Evolutionary conservation across 2,329 filamentous ascomycete genomes (phyloP).

Genomic region (Lecanicillium sp.): DNA sequence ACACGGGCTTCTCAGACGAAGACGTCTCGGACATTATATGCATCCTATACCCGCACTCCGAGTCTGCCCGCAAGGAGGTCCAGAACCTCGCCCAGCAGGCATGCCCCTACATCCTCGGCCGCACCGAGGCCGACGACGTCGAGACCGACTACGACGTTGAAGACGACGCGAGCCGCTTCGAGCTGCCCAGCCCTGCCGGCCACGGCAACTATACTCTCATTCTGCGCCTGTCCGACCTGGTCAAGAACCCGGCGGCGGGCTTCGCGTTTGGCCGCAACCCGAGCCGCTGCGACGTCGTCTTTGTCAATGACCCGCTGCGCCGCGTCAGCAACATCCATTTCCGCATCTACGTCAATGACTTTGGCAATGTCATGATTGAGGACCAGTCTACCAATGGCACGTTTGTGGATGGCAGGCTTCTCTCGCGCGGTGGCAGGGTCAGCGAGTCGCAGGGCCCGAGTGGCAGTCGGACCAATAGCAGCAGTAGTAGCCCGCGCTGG

Average conservation of each 20-base stretch:
- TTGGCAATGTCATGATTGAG: slow-evolving; percentile 82
- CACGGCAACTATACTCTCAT: slow-evolving; percentile 62
- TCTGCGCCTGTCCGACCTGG: slow-evolving; percentile 65
- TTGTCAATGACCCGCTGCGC: slow-evolving; percentile 56
- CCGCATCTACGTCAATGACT: slow-evolving; percentile 81
- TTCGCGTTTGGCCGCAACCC: slow-evolving; percentile 81
- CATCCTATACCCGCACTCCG: slow-evolving; percentile 72
- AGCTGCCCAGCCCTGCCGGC: slow-evolving; percentile 32
- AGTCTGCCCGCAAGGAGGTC: slow-evolving; percentile 65
- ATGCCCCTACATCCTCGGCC: slow-evolving; percentile 41
- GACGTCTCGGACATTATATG: slow-evolving; percentile 86
- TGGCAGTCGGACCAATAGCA: no score
- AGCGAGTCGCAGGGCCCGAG: slow-evolving; percentile 18
- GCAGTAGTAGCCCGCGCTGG: slow-evolving; percentile 38
- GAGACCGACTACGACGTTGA: slow-evolving; percentile 42
- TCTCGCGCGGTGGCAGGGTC: slow-evolving; percentile 29
- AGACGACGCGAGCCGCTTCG: slow-evolving; percentile 40
- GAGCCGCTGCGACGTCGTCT: slow-evolving; percentile 61
- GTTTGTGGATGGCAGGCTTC: slow-evolving; percentile 64
- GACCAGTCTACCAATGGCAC: slow-evolving; percentile 97
- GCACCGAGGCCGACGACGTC: slow-evolving; percentile 39
- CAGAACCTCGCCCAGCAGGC: slow-evolving; percentile 37
- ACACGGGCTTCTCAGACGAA: slow-evolving; percentile 72
- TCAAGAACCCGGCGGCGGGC: slow-evolving; percentile 61
- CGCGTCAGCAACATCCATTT: slow-evolving; percentile 94